Evolutionary conservation across 1,284 basidiomycete genomes (phyloP).

Genomic region (Tilletia caries): DNA sequence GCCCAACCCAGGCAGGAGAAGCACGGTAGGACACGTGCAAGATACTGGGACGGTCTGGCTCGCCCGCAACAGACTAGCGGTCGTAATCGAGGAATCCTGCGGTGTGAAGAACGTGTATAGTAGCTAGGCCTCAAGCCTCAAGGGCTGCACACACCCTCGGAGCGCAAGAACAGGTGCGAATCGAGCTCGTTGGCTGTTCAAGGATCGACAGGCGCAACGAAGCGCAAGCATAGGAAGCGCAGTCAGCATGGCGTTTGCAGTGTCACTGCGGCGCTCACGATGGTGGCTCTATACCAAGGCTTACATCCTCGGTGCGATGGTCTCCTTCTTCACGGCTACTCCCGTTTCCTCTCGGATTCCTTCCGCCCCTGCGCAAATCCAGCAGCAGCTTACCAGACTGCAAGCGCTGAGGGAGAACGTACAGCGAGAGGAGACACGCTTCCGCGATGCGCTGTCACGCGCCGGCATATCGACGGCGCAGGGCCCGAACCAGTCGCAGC

Average conservation of each 20-base stretch:
- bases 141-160: too few species aligned
- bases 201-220: too few species aligned
- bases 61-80: too few species aligned
- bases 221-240: too few species aligned
- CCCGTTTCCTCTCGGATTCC: constrained; percentile 41
- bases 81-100: too few species aligned
- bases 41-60: too few species aligned
- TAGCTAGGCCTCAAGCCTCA: too few species aligned
- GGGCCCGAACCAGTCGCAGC: constrained; percentile 25
- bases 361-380: constrained; percentile 8
- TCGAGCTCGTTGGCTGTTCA: too few species aligned
- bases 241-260: constrained; percentile 33
- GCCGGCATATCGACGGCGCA: constrained; percentile 23
- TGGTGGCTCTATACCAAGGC: constrained; percentile 48
- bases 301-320: constrained; percentile 43
- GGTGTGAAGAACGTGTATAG: too few species aligned
- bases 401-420: constrained; percentile 18
- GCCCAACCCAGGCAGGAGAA: too few species aligned
- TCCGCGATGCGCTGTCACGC: constrained; percentile 15
- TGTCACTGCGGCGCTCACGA: constrained; percentile 37
- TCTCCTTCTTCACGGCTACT: constrained; percentile 43
- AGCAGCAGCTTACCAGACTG: constrained; percentile 17
- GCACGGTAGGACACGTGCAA: too few species aligned
- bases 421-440: constrained; percentile 1
- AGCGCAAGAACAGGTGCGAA: too few species aligned